Base-by-base conservation (phyloP, 768 basidiomycete species). In the Kwoniella mangroviensis region DNA sequence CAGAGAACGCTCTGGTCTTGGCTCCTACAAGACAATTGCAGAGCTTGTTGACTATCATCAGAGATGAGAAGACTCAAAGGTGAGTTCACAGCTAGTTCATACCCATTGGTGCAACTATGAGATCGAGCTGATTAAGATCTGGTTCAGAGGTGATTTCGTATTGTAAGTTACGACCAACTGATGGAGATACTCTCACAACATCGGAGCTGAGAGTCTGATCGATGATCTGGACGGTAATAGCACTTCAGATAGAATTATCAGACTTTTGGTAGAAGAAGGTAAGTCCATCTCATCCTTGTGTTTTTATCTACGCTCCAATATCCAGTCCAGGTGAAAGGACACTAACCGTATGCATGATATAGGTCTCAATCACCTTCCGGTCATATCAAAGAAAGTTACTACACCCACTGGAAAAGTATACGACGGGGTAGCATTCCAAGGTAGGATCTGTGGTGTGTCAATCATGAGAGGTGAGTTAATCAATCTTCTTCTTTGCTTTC, bases 361-460 rank as follows among this genome's bases (percentile, higher is more conserved):
- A 85, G 93, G 95, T 21, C 84, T 98, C 71, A 98, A 99, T 82
- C 94, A 91, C 78, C 85, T 91, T 3, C 90, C 90, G 0, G 89
- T 97, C 68, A 81, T 96, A 19, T 86, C 88, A 34, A 85, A 91
- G 85, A 83, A 74, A 2, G 72, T 79, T 1, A 63, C 66, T 49
- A 81, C 75, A 2, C 75, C 76, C 63, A 90, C 83, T 89, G 94
- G 94, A 62, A 88, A 89, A 62, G 86, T 86, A 9, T 97, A 95
- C 81, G 88, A 92, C 67, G 96, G 96, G 19, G 93, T 98, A 1
- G 91, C 93, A 0, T 99, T 99, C 78, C 91, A 96, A 79, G 96
- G 96, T 6, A 93, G 93, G 85, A 96, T 98, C 71, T 96, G 94
- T 78, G 94, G 94, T 17, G 94, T 98, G 24, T 94, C 93, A 4